These are phyloP conservation scores for Porphyrellus sp. DNA, from an alignment of 1,284 basidiomycete species.

Conservation along the genomic window DNA sequence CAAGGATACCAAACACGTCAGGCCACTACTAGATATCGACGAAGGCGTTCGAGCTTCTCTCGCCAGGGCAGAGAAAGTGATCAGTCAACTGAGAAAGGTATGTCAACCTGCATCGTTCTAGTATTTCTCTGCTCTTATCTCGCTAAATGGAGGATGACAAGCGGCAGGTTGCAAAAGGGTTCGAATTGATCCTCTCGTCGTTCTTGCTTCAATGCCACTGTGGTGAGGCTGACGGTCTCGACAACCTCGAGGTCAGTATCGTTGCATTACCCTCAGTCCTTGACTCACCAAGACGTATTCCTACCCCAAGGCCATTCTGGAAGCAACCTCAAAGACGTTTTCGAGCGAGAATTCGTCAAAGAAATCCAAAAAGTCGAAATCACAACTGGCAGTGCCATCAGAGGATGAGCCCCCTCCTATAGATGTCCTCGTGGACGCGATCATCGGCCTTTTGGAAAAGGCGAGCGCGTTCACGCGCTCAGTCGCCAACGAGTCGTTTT, in stretches of 20 bases:
- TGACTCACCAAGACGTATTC: neutral
- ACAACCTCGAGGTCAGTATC: conserved; percentile 59
- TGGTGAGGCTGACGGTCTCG: conserved; percentile 50
- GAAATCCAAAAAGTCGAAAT: conserved; percentile 43
- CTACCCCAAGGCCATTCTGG: conserved; percentile 48
- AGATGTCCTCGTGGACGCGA: conserved; percentile 82
- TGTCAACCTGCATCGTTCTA: conserved; percentile 6
- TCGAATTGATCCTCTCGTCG: conserved; percentile 68
- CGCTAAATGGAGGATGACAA: conserved; percentile 46
- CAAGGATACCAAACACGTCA: conserved; percentile 69
- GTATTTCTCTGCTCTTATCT: neutral
- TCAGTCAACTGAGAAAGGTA: conserved; percentile 51
- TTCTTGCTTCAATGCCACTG: conserved; percentile 72
- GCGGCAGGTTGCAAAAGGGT: conserved; percentile 59
- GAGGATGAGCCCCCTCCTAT: conserved; percentile 53
- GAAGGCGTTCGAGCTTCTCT: conserved; percentile 54
- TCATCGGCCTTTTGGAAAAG: conserved; percentile 87
- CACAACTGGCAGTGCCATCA: conserved; percentile 14
- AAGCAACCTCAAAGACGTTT: conserved; percentile 53
- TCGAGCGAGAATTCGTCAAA: conserved; percentile 44
- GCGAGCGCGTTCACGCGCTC: conserved; percentile 81
- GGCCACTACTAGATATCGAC: conserved; percentile 53
- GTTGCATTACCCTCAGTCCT: neutral
- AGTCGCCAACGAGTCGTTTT: conserved; percentile 81
- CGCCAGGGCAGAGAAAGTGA: conserved; percentile 45